Evolutionary conservation across 768 basidiomycete species (phyloP), one percentile per base, ranked within the genome.

Genomic region (Psilocybe cyanescens): DNA sequence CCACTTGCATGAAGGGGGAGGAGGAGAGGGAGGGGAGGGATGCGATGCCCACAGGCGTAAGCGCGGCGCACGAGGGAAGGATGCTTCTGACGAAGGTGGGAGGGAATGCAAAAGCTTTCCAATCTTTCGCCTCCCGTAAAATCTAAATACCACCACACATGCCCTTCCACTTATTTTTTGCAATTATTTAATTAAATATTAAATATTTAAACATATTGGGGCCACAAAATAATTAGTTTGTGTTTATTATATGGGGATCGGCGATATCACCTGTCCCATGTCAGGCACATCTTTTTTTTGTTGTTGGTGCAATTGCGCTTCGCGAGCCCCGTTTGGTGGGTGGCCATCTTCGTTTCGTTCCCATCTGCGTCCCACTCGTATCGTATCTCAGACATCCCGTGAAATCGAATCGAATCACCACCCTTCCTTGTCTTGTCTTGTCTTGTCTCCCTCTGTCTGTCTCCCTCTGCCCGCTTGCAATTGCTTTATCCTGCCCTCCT

Each of bases 1-100:
- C 67, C 63, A 57, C 41, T 58, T 53, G 66, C 57, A 62, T 65
- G 56, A 44, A 48, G 47, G 46, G 51, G 57, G 41, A 33, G 33
- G 56, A 19, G 52, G 51, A 41, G 55, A 44, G 28, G 59, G 54
- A 30, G 33, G 46, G 37, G 48, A 19, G 29, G 54, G 47, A 29
- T 17, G 45, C 31, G 11, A 19, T 6, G 30, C 16, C 19, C 30
- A 31, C 9, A 19, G 46, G 8, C 44, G 17, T n/a, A 16, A 4
- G 14, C n/a, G 41, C 24, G 24, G 24, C 24, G 24, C 24, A 24
- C 24, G 24, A 24, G 2, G 24, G 24, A 24, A 0, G 24, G 24
- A 24, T 24, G 24, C 24, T 24, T 24, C 24, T 17, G 14, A 7
- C 12, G 50, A 31, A 28, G 50, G 50, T 14, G 12, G 50, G 50